Evolutionary conservation across 768 basidiomycete genomes (phyloP).

Genomic region (Hygrocybe coccinea): DNA sequence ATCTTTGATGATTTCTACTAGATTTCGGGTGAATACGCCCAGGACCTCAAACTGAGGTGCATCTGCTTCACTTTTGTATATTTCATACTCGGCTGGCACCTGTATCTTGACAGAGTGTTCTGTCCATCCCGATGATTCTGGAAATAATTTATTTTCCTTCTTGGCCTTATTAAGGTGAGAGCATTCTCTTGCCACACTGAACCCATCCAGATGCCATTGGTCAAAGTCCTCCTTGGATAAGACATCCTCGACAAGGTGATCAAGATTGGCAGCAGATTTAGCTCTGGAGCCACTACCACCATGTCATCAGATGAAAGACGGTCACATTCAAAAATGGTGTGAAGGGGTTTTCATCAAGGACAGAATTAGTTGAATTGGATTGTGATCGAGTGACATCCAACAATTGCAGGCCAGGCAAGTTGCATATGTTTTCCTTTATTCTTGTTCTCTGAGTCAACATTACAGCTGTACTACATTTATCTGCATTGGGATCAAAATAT

Average conservation of each 20-base stretch:
- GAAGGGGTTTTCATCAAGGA: background rate
- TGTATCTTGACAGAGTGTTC: slow-evolving; percentile 21
- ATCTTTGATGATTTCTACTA: slow-evolving; percentile 17
- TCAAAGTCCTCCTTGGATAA: slow-evolving; percentile 22
- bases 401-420: background rate
- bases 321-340: background rate
- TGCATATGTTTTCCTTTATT: background rate
- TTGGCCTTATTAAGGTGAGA: slow-evolving; percentile 13
- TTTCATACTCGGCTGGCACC: slow-evolving; percentile 17
- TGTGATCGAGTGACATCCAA: background rate
- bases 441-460: no score
- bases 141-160: background rate
- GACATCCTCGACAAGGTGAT: slow-evolving; percentile 18
- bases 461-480: background rate
- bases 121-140: slow-evolving; percentile 13
- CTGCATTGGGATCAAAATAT: slow-evolving; percentile 1
- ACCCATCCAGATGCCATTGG: slow-evolving; percentile 16
- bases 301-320: background rate
- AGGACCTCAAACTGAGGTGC: slow-evolving; percentile 16
- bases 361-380: background rate
- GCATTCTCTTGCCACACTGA: slow-evolving; percentile 15
- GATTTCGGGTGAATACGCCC: slow-evolving; percentile 17
- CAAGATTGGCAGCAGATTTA: background rate
- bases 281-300: background rate
- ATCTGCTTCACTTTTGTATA: slow-evolving; percentile 10